phyloP scores from a whole-genome alignment of 2,329 filamentous ascomycete species.

The Calonectria hawksworthii region DNA sequence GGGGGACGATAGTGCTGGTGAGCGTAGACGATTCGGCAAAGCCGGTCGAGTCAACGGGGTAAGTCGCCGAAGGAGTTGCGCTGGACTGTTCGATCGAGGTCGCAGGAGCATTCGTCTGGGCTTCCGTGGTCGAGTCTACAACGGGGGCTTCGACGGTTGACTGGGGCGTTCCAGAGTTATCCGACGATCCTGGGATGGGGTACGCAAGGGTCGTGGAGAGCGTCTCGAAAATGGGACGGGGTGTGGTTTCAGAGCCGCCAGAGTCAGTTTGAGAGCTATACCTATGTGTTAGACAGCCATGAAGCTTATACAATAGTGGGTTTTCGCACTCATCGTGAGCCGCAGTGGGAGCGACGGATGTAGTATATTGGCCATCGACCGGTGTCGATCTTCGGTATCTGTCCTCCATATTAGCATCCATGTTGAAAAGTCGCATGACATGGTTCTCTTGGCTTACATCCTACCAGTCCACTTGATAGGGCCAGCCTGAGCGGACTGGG shows the following conservation, averaged over 20 bases:
- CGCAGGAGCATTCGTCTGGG: background rate
- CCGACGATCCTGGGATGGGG: constrained; percentile 32
- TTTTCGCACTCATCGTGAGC: constrained; percentile 37
- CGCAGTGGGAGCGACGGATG: constrained; percentile 31
- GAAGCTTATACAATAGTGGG: background rate
- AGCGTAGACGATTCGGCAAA: constrained; percentile 15
- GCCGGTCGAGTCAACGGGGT: constrained; percentile 8
- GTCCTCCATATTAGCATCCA: constrained; percentile 30
- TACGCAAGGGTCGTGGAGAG: constrained; percentile 36
- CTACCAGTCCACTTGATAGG: constrained; percentile 51
- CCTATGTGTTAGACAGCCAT: constrained; percentile 27
- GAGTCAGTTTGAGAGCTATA: constrained; percentile 30
- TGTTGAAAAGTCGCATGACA: background rate
- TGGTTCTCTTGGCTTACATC: constrained; percentile 42
- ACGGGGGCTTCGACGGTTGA: constrained; percentile 39
- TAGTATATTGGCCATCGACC: constrained; percentile 30
- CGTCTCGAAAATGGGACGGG: constrained; percentile 44
- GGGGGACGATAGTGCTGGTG: constrained; percentile 7
- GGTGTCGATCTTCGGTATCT: constrained; percentile 42
- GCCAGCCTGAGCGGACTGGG: constrained; percentile 51
- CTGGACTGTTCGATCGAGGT: background rate
- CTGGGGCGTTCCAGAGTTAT: constrained; percentile 8
- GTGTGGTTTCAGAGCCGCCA: constrained; percentile 34
- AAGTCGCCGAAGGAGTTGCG: background rate
- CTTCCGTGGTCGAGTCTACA: constrained; percentile 1